phyloP scores from a whole-genome alignment of 2,329 filamentous ascomycete genomes.

The Beauveria bassiana region DNA sequence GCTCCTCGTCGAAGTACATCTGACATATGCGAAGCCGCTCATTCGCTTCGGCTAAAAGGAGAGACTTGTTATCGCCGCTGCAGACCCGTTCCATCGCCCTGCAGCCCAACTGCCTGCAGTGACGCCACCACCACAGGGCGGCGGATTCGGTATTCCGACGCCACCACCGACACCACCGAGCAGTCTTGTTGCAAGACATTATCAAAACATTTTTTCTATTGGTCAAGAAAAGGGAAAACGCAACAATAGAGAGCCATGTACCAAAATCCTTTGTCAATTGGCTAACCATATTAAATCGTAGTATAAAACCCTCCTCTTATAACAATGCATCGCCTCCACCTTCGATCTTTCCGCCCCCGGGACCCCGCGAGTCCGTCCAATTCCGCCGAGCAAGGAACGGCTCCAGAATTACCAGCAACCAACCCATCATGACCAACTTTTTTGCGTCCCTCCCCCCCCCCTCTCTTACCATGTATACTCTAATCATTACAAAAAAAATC shows the following conservation, averaged over 20 bases:
- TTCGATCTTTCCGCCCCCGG: not conserved
- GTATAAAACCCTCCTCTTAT: no score
- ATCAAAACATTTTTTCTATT: no score
- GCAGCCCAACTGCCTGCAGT: not conserved
- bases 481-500: no score
- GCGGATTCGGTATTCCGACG: not conserved
- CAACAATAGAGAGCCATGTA: no score
- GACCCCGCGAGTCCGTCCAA: no score
- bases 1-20: not conserved
- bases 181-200: not conserved
- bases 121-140: not conserved
- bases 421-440: not conserved
- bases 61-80: not conserved
- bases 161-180: not conserved
- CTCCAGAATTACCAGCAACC: not conserved
- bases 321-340: not conserved
- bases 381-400: not conserved
- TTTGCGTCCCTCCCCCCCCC: not conserved
- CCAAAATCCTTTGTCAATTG: no score
- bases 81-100: not conserved
- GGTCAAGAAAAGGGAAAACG: not conserved
- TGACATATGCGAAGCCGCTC: not conserved
- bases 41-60: not conserved
- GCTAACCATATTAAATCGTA: no score
- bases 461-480: not conserved